phyloP scores from a whole-genome alignment of 768 basidiomycete species.

The Lenzites betulinus region DNA sequence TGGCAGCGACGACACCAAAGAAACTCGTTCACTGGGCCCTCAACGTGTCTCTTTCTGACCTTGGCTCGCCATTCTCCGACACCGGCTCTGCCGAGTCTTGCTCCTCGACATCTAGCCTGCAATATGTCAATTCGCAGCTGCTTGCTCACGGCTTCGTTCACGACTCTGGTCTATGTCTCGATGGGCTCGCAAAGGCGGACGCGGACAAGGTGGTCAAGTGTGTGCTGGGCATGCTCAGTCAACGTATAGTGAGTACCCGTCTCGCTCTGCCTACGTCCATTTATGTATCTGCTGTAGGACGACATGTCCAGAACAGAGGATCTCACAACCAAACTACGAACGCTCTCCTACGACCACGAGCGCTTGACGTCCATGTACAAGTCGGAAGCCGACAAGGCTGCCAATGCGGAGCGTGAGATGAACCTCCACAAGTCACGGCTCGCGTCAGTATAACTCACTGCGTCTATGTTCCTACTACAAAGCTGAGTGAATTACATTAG shows the following conservation, averaged over 20 bases:
- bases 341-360: slow-evolving; percentile 80
- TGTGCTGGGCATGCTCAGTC: slow-evolving; percentile 72
- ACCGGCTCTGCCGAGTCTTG: slow-evolving; percentile 46
- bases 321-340: slow-evolving; percentile 70
- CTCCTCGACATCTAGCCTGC: slow-evolving; percentile 59
- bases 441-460: slow-evolving; percentile 48
- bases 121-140: slow-evolving; percentile 82
- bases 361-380: slow-evolving; percentile 68
- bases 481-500: slow-evolving; percentile 29
- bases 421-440: slow-evolving; percentile 72
- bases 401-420: slow-evolving; percentile 77
- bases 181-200: slow-evolving; percentile 58
- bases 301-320: slow-evolving; percentile 84
- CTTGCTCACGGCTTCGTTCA: slow-evolving; percentile 77
- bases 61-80: slow-evolving; percentile 32
- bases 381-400: slow-evolving; percentile 57
- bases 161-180: slow-evolving; percentile 65
- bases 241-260: slow-evolving; percentile 63
- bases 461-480: not conserved
- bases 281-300: slow-evolving; percentile 39
- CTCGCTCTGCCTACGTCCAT: not conserved
- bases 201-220: slow-evolving; percentile 68
- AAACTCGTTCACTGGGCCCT: slow-evolving; percentile 57
- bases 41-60: slow-evolving; percentile 42
- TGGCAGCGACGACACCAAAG: slow-evolving; percentile 38